Evolutionary conservation across 495 filamentous ascomycete genomes (phyloP), one percentile per base, ranked within the genome.

Genomic region (Tuber borchii): DNA sequence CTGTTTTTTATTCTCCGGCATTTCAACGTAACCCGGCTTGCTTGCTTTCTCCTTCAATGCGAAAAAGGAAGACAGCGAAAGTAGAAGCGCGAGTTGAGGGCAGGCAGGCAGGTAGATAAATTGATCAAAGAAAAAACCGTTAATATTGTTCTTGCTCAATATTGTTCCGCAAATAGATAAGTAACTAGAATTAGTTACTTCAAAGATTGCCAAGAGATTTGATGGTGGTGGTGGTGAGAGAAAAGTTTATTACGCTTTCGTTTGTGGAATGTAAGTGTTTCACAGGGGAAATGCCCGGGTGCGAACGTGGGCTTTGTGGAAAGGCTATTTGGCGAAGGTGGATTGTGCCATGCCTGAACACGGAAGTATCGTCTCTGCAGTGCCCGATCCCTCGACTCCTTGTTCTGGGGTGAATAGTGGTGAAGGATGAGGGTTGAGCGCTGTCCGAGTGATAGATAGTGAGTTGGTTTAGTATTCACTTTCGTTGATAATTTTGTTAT

Each of bases 221-320:
- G 51, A 61, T 61, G 51, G 51, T 10, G 10, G n/a, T 26, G n/a
- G 51, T 8, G n/a, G 51, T 26, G 51, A n/a, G 22, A n/a, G 51
- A 5, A 61, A 61, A 61, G 51, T 61, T 61, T 26, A 22, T 61
- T 61, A 26, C 51, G 51, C n/a, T 61, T 61, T 61, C 9, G 51
- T 61, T 61, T 26, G 51, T 31, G 51, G 51, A 61, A 61, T 61
- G 51, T 61, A 61, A 31, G 26, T 65, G 56, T 65, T 65, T 65
- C 56, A 65, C 14, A 34, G 26, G 26, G 12, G 4, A 65, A 34
- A 14, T 34, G 26, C 26, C 56, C 56, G 56, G 26, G 26, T 17
- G 26, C 26, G 26, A 34, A 6, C 45, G 17, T 19, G 45, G 16
- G 14, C 17, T 46, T 46, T 17, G 45, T 46, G 4, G 12, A 65